Conservation (phyloP, 352 stramenopile species). For the Salisapilia sapeloensis region DNA sequence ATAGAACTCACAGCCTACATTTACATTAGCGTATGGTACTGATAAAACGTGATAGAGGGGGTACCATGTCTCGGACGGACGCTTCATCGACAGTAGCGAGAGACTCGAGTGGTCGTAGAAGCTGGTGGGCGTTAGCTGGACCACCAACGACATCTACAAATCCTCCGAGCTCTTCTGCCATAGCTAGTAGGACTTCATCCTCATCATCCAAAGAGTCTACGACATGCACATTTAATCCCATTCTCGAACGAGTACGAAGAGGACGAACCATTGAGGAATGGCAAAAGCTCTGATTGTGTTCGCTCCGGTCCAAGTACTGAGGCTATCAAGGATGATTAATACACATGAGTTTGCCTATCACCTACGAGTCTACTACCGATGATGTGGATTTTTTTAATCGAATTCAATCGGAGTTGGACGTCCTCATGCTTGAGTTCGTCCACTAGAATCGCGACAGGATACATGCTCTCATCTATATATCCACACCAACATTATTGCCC, state of each 20-base stretch:
- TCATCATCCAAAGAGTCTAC: slow-evolving; percentile 94
- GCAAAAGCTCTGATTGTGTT: slow-evolving; percentile 91
- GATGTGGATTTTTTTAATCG: slow-evolving; percentile 80
- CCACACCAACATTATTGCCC: too few species aligned
- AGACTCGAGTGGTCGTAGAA: slow-evolving; percentile 91
- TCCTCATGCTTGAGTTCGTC: slow-evolving; percentile 88
- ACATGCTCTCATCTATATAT: slow-evolving; percentile 49
- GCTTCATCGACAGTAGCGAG: slow-evolving; percentile 90
- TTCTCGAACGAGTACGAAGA: neutral
- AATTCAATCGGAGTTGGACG: slow-evolving; percentile 82
- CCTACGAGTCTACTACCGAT: slow-evolving; percentile 76
- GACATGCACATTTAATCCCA: slow-evolving; percentile 2
- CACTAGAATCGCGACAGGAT: slow-evolving; percentile 82
- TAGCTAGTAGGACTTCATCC: slow-evolving; percentile 93
- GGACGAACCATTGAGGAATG: slow-evolving; percentile 87
- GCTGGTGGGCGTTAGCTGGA: slow-evolving; percentile 54
- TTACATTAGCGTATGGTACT: neutral
- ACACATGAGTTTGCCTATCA: neutral
- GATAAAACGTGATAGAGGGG: neutral
- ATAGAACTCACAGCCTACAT: slow-evolving; percentile 80
- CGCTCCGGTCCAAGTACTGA: slow-evolving; percentile 80
- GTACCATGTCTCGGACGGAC: slow-evolving; percentile 83
- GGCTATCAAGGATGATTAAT: slow-evolving; percentile 18
- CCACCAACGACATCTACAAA: slow-evolving; percentile 88
- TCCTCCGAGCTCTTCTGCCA: slow-evolving; percentile 85